Evolutionary conservation across 169 alveolate genomes (phyloP), one percentile per base, ranked within the genome.

Genomic region (Plasmodium gallinaceum): DNA sequence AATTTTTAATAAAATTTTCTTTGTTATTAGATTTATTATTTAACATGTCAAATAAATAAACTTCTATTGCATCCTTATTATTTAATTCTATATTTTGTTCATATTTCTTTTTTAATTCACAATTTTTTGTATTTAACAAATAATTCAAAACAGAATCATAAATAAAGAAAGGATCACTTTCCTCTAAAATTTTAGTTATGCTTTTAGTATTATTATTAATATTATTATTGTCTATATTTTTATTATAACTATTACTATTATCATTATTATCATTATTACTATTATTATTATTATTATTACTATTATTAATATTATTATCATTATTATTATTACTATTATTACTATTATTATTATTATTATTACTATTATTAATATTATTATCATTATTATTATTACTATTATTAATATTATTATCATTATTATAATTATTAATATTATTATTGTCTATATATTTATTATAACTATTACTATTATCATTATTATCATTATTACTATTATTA

Each of bases 31-130:
- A 16, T 48, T 78, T 62, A 45, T 65, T 78, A 43, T 64, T 52
- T 9, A 78, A 9, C 61, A 66, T 48, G 7, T 78, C 89, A 26
- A 32, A 65, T 3, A 78, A 0, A 26, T 65, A 78, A 65, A 24
- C 46, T 9, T 78, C 76, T 2, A 78, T 46, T 1, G 89, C 62
- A 12, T 78, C 89, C 43, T 64, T 78, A 22, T 65, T 78, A 4
- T 78, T 42, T 18, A 37, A 60, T 1, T 52, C 75, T 8, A 58
- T 39, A 5, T 64, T 48, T 7, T 78, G 68, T 64, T 78, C 78
- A 42, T 64, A 48, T 65, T 78, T 54, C 65, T 78, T 78, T 78
- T 78, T 78, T 65, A 78, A 26, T 20, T 78, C 89, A 26, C n/a
- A 5, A 78, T 57, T 52, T 32, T 78, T 64, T 22, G 20, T 51